Percentiles rank a stretch among this genome's conserved stretches.
Evolutionary conservation across 31 red algal species (phyloP).

Genomic region (Asparagopsis taxiformis): DNA sequence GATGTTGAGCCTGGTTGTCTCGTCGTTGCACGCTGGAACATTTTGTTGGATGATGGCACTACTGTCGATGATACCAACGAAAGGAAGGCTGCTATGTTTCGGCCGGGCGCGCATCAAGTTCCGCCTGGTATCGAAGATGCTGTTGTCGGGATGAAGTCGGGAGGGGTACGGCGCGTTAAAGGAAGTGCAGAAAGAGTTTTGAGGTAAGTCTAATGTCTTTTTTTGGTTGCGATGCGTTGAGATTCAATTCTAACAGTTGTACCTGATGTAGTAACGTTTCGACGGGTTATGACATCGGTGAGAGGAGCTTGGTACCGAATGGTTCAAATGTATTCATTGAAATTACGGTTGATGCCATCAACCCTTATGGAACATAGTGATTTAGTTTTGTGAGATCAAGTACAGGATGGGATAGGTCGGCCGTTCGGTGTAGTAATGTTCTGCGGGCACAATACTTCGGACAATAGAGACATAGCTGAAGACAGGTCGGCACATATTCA

Average conservation of each 20-base stretch:
- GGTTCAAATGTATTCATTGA: slow-evolving; percentile 49
- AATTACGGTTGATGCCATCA: slow-evolving; percentile 39
- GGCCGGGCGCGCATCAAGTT: slow-evolving; percentile 66
- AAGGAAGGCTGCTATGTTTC: slow-evolving; percentile 45
- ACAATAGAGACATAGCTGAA: no score
- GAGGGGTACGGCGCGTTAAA: slow-evolving; percentile 51
- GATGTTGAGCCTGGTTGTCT: slow-evolving; percentile 31
- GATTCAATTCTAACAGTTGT: not conserved
- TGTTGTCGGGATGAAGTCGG: slow-evolving; percentile 62
- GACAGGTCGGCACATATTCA: no score
- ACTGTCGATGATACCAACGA: slow-evolving; percentile 57
- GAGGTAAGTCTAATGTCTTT: slow-evolving; percentile 35
- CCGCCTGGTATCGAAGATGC: slow-evolving; percentile 62
- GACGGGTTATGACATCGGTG: slow-evolving; percentile 62
- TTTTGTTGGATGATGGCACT: slow-evolving; percentile 62
- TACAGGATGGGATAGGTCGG: no score
- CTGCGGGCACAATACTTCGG: no score
- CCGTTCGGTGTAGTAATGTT: no score
- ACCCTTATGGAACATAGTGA: slow-evolving; percentile 38
- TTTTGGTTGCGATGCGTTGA: not conserved
- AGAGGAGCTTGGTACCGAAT: slow-evolving; percentile 56
- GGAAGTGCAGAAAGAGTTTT: slow-evolving; percentile 59
- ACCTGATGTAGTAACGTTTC: slow-evolving; percentile 20
- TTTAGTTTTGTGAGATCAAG: no score
- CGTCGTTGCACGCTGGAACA: slow-evolving; percentile 53